Evolutionary conservation across 352 stramenopile genomes (phyloP).

Genomic region (Phytophthora citrophthora): DNA sequence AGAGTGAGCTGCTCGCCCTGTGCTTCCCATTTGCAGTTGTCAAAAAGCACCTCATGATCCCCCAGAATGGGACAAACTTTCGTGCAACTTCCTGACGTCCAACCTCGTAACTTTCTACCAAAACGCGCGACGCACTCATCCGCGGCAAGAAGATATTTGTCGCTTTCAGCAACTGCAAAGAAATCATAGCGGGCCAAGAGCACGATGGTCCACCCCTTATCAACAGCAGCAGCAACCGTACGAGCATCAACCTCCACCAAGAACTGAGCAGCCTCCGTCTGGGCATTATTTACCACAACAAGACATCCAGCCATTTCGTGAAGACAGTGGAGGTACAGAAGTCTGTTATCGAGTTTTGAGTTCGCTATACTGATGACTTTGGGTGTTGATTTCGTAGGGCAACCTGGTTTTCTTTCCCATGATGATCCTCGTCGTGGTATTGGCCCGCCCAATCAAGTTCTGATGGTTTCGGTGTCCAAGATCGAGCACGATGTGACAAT

Average conservation of each 20-base stretch:
- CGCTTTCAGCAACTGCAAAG: slow-evolving; percentile 70
- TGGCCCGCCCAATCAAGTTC: slow-evolving; percentile 63
- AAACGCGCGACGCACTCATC: slow-evolving; percentile 72
- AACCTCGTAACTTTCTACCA: slow-evolving; percentile 87
- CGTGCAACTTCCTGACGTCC: slow-evolving; percentile 73
- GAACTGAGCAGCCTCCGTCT: slow-evolving; percentile 25
- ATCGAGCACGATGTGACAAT: slow-evolving; percentile 87
- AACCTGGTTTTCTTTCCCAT: slow-evolving; percentile 23
- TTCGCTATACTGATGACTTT: neutral
- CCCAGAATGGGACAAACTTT: slow-evolving; percentile 83
- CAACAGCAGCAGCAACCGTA: slow-evolving; percentile 38
- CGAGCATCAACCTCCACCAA: slow-evolving; percentile 16
- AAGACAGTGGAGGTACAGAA: slow-evolving; percentile 25
- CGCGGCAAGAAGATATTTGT: slow-evolving; percentile 84
- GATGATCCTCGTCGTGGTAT: slow-evolving; percentile 42
- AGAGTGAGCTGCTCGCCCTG: slow-evolving; percentile 83
- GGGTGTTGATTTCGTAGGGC: slow-evolving; percentile 12
- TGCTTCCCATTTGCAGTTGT: slow-evolving; percentile 84
- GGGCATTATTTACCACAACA: slow-evolving; percentile 30
- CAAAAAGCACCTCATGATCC: slow-evolving; percentile 80
- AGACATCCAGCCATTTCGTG: slow-evolving; percentile 17
- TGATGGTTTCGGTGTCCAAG: slow-evolving; percentile 83
- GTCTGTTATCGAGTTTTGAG: neutral
- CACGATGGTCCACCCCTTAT: slow-evolving; percentile 27
- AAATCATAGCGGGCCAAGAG: slow-evolving; percentile 54